These are phyloP conservation scores for Tolypocladium tundrense DNA, from an alignment of 2,329 filamentous ascomycete species.

Conservation along the genomic window DNA sequence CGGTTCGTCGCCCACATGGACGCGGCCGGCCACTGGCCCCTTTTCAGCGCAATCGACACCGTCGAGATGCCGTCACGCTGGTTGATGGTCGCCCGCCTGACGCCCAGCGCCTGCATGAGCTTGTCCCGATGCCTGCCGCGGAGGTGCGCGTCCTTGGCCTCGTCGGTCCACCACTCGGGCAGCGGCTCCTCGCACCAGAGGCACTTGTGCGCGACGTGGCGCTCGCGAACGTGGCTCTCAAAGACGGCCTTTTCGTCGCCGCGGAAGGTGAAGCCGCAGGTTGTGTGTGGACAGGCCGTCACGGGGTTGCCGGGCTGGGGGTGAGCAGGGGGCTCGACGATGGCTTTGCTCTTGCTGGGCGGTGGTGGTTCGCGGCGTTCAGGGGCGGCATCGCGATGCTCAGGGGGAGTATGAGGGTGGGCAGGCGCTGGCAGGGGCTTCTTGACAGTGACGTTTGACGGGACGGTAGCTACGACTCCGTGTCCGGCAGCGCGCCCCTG, in stretches of 20 bases:
- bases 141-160: slow-evolving; percentile 18
- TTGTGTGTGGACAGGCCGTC: slow-evolving; percentile 25
- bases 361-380: slow-evolving; percentile 16
- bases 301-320: slow-evolving; percentile 11
- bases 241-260: slow-evolving; percentile 17
- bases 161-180: slow-evolving; percentile 16
- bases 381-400: background rate
- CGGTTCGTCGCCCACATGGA: background rate
- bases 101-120: slow-evolving; percentile 8
- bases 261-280: slow-evolving; percentile 24
- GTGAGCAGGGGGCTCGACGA: background rate
- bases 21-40: background rate
- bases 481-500: background rate
- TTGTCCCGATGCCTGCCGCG: slow-evolving; percentile 15
- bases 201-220: slow-evolving; percentile 23
- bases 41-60: background rate
- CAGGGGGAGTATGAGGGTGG: background rate
- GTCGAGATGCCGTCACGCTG: background rate
- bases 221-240: slow-evolving; percentile 22
- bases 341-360: background rate
- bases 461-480: slow-evolving; percentile 7
- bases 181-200: slow-evolving; percentile 23
- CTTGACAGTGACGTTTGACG: slow-evolving; percentile 5
- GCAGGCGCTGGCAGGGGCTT: too few species aligned
- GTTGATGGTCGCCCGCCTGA: background rate